Conservation (phyloP, 768 basidiomycete genomes). For the Brasilioporus rufonigricans region DNA sequence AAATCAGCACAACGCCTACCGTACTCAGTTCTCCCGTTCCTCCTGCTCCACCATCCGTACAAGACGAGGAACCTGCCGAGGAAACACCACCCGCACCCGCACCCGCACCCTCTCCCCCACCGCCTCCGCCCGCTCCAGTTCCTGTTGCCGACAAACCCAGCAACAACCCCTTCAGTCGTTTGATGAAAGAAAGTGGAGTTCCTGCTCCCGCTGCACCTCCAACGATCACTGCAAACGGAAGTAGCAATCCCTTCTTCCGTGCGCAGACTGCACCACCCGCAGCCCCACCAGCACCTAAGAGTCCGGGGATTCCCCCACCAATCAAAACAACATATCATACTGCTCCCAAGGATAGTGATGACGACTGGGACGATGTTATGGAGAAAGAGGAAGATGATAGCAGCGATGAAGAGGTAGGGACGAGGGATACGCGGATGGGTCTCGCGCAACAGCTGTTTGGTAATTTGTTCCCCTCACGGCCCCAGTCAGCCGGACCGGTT, state of each 20-base stretch:
- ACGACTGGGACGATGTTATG: slow-evolving; percentile 83
- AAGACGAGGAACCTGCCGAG: slow-evolving; percentile 9
- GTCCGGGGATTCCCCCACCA: slow-evolving; percentile 40
- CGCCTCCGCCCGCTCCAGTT: slow-evolving; percentile 26
- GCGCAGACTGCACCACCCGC: slow-evolving; percentile 41
- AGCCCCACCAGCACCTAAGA: slow-evolving; percentile 37
- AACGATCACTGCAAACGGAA: slow-evolving; percentile 38
- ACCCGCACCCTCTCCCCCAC: slow-evolving; percentile 27
- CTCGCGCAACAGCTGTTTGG: slow-evolving; percentile 84
- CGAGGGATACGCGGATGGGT: slow-evolving; percentile 59
- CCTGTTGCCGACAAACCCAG: slow-evolving; percentile 47
- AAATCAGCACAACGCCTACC: slow-evolving; percentile 28
- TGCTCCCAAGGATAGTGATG: slow-evolving; percentile 57
- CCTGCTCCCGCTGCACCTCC: slow-evolving; percentile 23
- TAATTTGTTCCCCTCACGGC: slow-evolving; percentile 56
- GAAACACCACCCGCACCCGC: slow-evolving; percentile 32
- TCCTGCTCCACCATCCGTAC: slow-evolving; percentile 28
- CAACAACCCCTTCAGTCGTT: slow-evolving; percentile 79
- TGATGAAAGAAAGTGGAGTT: slow-evolving; percentile 50
- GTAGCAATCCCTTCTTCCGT: slow-evolving; percentile 78
- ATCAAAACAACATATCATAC: slow-evolving; percentile 60
- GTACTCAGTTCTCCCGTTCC: slow-evolving; percentile 28
- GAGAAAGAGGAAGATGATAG: slow-evolving; percentile 71
- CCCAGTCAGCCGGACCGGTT: slow-evolving; percentile 50
- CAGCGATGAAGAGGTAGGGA: slow-evolving; percentile 77